Evolutionary conservation across 352 stramenopile genomes (phyloP), one percentile per base, ranked within the genome.

Genomic region (Pilasporangium apinafurcum): DNA sequence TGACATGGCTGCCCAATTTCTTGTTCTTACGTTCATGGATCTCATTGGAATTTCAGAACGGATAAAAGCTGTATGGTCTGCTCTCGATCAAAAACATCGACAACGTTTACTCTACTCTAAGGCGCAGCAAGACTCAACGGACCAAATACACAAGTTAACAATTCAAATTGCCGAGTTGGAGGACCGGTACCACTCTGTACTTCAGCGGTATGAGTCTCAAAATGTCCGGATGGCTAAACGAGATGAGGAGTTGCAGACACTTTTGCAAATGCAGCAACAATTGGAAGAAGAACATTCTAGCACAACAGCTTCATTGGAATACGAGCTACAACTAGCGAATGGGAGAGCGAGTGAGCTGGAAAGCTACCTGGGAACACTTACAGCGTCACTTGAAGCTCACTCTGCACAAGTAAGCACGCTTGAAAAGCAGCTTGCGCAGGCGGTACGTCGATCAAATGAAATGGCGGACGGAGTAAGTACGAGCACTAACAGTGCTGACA

Each of bases 81-180:
- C 61, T 10, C 59, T 66, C 37, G 73, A 79, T 14, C 68, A 83
- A 22, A 62, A 62, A 29, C 68, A 79, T 37, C 68, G 63, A 0
- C 53, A 75, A 14, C 50, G 61, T 22, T 28, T 79, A 29, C 38
- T 68, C n/a, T 51, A 53, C 12, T 38, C 48, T 13, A 32, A 43
- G 8, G 38, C 48, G 6, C 35, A 52, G 14, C 52, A 60, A 30
- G 47, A 63, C 14, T n/a, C n/a, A n/a, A n/a, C n/a, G n/a, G n/a
- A n/a, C n/a, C n/a, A n/a, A n/a, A n/a, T n/a, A n/a, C n/a, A n/a
- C n/a, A n/a, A n/a, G n/a, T n/a, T n/a, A n/a, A n/a, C n/a, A n/a
- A n/a, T n/a, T 8, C 48, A 56, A 25, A 48, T 34, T 1, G 16
- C 4, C 1, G 48, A 56, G 1, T 56, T 49, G 26, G 48, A 39